Conservation (phyloP, 1,284 basidiomycete species). For the Pisolithus thermaeus region DNA sequence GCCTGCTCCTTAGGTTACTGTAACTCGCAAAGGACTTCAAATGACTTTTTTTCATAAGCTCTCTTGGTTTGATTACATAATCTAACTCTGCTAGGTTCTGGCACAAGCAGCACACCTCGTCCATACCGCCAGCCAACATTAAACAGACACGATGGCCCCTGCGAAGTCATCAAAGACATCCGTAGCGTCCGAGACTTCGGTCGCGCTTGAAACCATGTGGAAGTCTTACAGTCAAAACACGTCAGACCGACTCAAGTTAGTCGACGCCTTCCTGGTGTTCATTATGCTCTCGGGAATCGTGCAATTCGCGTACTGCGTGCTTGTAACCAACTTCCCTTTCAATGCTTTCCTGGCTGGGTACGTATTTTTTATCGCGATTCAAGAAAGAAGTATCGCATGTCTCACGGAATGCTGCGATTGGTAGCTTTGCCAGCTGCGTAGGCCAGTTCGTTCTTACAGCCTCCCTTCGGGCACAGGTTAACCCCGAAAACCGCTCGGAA, state of each 20-base stretch:
- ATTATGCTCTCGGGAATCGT: constrained; percentile 86
- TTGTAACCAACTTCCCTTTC: constrained; percentile 93
- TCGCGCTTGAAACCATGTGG: constrained; percentile 60
- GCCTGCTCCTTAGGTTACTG: too few species aligned
- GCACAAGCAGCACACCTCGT: neutral
- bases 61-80: constrained; percentile 5
- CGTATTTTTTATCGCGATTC: constrained; percentile 21
- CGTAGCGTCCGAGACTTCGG: constrained; percentile 23
- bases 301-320: constrained; percentile 89
- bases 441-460: constrained; percentile 97
- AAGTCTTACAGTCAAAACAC: constrained; percentile 77
- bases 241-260: constrained; percentile 82
- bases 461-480: constrained; percentile 87
- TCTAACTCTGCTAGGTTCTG: constrained; percentile 8
- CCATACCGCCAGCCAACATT: neutral
- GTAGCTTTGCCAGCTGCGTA: constrained; percentile 87
- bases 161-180: constrained; percentile 34
- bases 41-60: constrained; percentile 12
- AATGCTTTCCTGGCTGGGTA: constrained; percentile 96
- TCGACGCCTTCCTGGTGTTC: constrained; percentile 91
- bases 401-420: constrained; percentile 1
- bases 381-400: neutral
- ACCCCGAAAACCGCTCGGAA: constrained; percentile 74
- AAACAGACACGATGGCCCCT: constrained; percentile 19
- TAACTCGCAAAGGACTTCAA: neutral